Percentiles rank a stretch among this genome's conserved stretches.
These are phyloP conservation scores for Jimgerdemannia flammicorona DNA, from an alignment of 192 early-diverging fungal genomes.

Conservation along the genomic window DNA sequence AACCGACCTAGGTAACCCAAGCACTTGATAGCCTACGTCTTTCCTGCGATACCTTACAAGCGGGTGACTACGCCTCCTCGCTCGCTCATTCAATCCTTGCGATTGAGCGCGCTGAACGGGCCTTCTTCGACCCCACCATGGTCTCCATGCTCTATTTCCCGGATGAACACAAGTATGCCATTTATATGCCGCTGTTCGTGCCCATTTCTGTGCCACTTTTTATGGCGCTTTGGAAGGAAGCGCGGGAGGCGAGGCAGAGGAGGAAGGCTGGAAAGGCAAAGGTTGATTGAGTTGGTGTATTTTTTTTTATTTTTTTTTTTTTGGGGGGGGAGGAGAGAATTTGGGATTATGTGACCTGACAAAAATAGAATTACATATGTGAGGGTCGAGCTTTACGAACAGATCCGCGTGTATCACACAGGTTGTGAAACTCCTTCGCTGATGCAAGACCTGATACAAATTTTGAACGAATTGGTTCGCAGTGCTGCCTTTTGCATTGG, in stretches of 20 bases:
- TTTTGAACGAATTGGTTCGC: too few relatives aligned
- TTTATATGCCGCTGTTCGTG: slow-evolving; percentile 95
- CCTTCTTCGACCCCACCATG: slow-evolving; percentile 99
- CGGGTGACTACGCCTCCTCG: slow-evolving; percentile 41
- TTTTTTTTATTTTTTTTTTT: too few relatives aligned
- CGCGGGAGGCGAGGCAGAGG: slow-evolving; percentile 30
- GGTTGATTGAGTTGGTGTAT: slow-evolving; percentile 1
- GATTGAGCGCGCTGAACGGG: slow-evolving; percentile 68
- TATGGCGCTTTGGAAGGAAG: slow-evolving; percentile 45
- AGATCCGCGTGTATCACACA: too few relatives aligned
- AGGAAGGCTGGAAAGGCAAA: slow-evolving; percentile 11
- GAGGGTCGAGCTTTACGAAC: too few relatives aligned
- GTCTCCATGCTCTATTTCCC: slow-evolving; percentile 98
- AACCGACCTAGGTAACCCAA: slow-evolving; percentile 10
- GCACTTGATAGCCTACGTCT: slow-evolving; percentile 34
- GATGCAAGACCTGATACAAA: too few relatives aligned
- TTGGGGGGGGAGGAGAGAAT: too few relatives aligned
- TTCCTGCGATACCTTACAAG: slow-evolving; percentile 31
- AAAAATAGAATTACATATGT: too few relatives aligned
- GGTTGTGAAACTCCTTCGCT: too few relatives aligned
- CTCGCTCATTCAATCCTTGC: slow-evolving; percentile 59
- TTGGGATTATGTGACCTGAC: too few relatives aligned
- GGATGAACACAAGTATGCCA: slow-evolving; percentile 95
- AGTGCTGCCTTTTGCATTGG: too few relatives aligned
- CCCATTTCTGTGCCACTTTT: slow-evolving; percentile 77